phyloP scores from a whole-genome alignment of 257 asterid species.

The Salvia hispanica region DNA sequence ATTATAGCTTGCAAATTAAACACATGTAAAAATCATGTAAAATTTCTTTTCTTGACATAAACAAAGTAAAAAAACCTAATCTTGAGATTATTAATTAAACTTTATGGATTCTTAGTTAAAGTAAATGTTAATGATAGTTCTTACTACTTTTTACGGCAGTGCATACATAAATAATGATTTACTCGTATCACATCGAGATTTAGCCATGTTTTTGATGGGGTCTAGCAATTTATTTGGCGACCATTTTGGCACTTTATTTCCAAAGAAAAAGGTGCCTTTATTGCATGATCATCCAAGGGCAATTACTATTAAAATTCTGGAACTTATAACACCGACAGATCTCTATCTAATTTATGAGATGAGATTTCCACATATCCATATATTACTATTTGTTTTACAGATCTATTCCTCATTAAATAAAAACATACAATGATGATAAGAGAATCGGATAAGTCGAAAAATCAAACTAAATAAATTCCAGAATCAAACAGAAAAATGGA shows the following conservation, averaged over 20 bases:
- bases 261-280: not conserved
- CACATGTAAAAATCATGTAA: too few relatives aligned
- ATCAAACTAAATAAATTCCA: constrained; percentile 12
- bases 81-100: too few relatives aligned
- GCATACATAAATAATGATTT: not conserved
- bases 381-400: too few relatives aligned
- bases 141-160: too few relatives aligned
- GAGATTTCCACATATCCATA: not conserved
- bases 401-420: not conserved
- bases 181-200: not conserved
- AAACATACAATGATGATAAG: not conserved
- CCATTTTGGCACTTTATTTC: constrained; percentile 2
- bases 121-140: too few relatives aligned
- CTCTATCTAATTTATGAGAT: not conserved
- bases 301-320: constrained; percentile 14
- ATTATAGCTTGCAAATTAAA: too few relatives aligned
- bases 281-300: not conserved
- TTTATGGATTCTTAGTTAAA: too few relatives aligned
- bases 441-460: not conserved
- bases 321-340: not conserved
- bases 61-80: too few relatives aligned
- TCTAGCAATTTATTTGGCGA: constrained; percentile 2
- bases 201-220: not conserved
- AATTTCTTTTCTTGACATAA: too few relatives aligned
- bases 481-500: constrained; percentile 25